Base-by-base conservation (phyloP, 805 yeast species). In the Komagataella pastoris region DNA sequence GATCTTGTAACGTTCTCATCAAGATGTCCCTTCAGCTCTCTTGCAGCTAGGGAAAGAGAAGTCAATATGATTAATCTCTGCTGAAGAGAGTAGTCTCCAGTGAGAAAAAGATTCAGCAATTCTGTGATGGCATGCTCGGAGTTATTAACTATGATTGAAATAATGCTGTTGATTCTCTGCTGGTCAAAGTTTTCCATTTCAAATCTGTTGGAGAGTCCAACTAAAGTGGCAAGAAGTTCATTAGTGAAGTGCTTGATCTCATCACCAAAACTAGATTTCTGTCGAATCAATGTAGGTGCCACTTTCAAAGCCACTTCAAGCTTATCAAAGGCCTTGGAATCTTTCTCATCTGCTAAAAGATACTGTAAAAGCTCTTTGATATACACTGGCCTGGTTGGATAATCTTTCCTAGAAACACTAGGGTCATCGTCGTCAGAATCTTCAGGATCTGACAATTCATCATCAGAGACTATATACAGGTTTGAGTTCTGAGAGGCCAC, bases 31-130 rank as follows among this genome's bases (percentile, higher is more conserved):
- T 84, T 69, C 7, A 89, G 69, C 55, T 85, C 88, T 54, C 96
- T 66, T 0, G 89, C 88, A 2, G 86, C 77, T 21, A 89, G 66
- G 0, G 90, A 83, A 10, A 88, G 61, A 0, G 86, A 68, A 3
- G 90, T 78, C 17, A 93, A 64, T 7, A 90, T 70, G 24, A 77
- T 67, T 66, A 90, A 71, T 49, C 98, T 66, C 54, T 83, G 90
- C 54, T 85, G 93, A 17, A 93, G 63, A 0, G 96, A 88, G 55
- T 84, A 79, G 59, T 91, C 99, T 0, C 90, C 89, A 0, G 75
- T 71, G 43, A 79, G 68, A 17, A 89, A 67, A 17, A 82, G 62
- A 24, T 69, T 61, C 46, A 77, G 64, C 0, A 81, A 61, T 24
- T 73, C 70, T 1, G 67, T 60, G 0, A 88, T 80, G 2, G 70